Base-by-base conservation (phyloP, 495 filamentous ascomycete genomes). In the Penicillium cataractarum region DNA sequence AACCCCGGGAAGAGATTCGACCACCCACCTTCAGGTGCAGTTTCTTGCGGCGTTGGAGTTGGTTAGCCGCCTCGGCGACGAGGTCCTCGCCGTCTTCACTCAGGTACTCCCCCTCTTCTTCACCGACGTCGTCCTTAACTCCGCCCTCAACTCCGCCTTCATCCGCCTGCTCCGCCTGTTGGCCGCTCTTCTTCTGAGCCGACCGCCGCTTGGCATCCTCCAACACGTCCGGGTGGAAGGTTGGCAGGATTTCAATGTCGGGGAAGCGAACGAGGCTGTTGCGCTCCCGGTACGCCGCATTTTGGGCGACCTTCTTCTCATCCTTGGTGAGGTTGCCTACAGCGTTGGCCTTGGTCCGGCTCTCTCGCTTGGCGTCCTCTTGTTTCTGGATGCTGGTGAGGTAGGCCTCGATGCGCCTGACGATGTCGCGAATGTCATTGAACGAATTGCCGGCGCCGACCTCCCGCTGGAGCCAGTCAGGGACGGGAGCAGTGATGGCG, bases 211-310 rank as follows among this genome's bases (percentile, higher is more conserved):
- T 21, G 3, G 21, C 46, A 1, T n/a, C 39, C 26, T 42, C 68
- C 24, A 72, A 57, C 33, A 4, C 69, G 67, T 3, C 1, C 4
- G 39, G 39, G 39, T 42, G 17, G 17, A 42, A 42, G 0, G 39
- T 42, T 5, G 89, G 88, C 21, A 92, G 71, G 31, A 92, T 83
- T 69, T 91, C 89, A 35, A 92, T 80, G 64, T 90, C 88, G 0
- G 89, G 89, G 42, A 91, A 86, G 12, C 62, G 59, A 1, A 67
- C 52, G 0, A 35, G 40, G 35, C 63, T 71, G 2, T 21, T 1
- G 1, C 54, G 63, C 21, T 55, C 37, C 1, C 57, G 55, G 5
- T 22, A 17, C n/a, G 52, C 40, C 21, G 26, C 12, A 6, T 54
- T 60, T 19, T 57, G 55, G 9, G 27, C 50, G 26, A 21, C 4